phyloP scores from a whole-genome alignment of 2,329 filamentous ascomycete genomes.

The Curvularia spicifera region DNA sequence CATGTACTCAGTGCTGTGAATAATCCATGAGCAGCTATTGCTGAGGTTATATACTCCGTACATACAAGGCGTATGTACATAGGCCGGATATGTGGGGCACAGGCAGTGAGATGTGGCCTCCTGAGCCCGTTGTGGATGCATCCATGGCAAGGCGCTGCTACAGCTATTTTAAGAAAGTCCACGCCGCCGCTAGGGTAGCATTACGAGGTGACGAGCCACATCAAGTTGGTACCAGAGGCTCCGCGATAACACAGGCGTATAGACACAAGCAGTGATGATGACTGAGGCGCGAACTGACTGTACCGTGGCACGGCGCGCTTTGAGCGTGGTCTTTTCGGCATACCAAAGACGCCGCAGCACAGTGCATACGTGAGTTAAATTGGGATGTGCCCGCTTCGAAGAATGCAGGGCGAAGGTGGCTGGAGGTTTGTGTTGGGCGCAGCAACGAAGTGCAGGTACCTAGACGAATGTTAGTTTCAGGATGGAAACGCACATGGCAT shows the following conservation, averaged over 20 bases:
- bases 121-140: neutral
- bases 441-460: neutral
- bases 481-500: neutral
- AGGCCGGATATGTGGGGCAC: neutral
- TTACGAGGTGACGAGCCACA: neutral
- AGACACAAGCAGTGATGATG: neutral
- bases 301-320: neutral
- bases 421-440: neutral
- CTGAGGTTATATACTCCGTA: neutral
- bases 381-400: conserved; percentile 1
- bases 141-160: neutral
- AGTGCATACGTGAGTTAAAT: conserved; percentile 7
- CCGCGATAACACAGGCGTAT: neutral
- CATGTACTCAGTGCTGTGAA: neutral
- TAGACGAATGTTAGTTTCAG: neutral
- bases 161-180: conserved; percentile 3
- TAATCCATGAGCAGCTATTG: neutral
- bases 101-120: neutral
- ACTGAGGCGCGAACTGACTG: neutral
- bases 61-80: neutral
- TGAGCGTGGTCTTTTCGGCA: neutral
- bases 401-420: neutral
- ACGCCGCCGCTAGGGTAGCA: neutral
- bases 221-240: neutral
- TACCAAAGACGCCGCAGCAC: neutral